Evolutionary conservation across 495 filamentous ascomycete genomes (phyloP).

Genomic region (Cryomyces antarcticus): DNA sequence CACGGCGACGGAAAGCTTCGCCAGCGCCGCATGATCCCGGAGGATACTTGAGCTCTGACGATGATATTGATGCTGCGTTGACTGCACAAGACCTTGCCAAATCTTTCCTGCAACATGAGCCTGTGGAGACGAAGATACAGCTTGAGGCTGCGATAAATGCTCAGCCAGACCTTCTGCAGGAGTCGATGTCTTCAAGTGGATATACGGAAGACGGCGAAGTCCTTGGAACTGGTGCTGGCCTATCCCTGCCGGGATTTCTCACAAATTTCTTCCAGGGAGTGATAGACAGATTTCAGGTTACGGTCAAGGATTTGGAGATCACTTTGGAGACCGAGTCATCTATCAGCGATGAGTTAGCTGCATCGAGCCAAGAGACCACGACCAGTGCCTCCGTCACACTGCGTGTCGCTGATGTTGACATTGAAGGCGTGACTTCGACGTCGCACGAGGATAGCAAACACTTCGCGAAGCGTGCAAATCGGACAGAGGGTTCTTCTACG

Average conservation of each 20-base stretch:
- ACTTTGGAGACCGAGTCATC: conserved; percentile 43
- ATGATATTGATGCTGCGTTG: conserved; percentile 32
- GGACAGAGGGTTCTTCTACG: no score
- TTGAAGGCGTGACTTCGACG: conserved; percentile 38
- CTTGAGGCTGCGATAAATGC: conserved; percentile 55
- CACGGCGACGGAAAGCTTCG: conserved; percentile 1
- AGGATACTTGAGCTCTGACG: conserved; percentile 11
- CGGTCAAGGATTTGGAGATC: conserved; percentile 35
- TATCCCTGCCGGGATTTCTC: conserved; percentile 65
- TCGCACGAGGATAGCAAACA: not conserved
- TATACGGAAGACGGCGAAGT: conserved; percentile 42
- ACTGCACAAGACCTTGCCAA: conserved; percentile 69
- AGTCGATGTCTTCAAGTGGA: conserved; percentile 24
- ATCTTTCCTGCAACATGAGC: conserved; percentile 71
- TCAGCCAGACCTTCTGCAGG: conserved; percentile 41
- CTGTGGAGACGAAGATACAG: conserved; percentile 48
- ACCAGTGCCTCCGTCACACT: not conserved
- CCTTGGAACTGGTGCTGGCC: conserved; percentile 47
- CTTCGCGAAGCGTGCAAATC: not conserved
- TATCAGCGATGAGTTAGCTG: not conserved
- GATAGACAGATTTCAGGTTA: conserved; percentile 54
- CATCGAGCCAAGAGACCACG: not conserved
- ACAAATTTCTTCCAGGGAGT: conserved; percentile 68
- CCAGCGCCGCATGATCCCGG: conserved; percentile 15
- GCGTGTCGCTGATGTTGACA: conserved; percentile 43